Conservation (phyloP, 495 filamentous ascomycete genomes). For the Talaromyces proteolyticus region DNA sequence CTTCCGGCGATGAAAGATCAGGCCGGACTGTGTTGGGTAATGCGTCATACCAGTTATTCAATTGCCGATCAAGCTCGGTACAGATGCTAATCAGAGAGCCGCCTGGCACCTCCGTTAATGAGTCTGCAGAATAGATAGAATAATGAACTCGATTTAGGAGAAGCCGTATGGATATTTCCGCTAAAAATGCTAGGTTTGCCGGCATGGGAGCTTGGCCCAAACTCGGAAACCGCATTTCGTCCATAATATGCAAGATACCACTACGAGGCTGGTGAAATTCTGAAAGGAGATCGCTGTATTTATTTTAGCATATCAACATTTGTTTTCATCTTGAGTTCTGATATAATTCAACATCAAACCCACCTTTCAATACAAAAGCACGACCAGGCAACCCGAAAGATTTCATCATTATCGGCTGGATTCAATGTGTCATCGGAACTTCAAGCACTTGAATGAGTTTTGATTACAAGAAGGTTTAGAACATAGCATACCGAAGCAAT, state of each 20-base stretch:
- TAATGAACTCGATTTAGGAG: neutral
- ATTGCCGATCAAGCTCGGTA: neutral
- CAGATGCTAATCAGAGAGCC: neutral
- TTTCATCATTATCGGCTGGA: neutral
- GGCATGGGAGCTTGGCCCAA: neutral
- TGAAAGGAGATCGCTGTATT: neutral
- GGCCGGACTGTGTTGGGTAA: neutral
- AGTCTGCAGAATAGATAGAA: neutral
- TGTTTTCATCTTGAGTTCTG: neutral
- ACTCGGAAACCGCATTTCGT: neutral
- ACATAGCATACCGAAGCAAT: neutral
- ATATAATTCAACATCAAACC: neutral
- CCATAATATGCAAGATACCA: neutral
- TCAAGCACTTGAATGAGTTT: neutral
- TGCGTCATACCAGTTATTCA: neutral
- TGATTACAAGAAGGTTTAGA: neutral
- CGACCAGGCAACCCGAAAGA: neutral
- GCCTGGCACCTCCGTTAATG: neutral
- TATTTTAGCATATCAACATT: neutral
- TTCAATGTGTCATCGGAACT: neutral
- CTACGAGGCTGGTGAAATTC: neutral
- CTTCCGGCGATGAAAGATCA: neutral
- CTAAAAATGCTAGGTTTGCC: neutral
- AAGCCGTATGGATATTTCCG: neutral
- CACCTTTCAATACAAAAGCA: neutral